These are phyloP conservation scores for Kwoniella sp. DNA, from an alignment of 768 basidiomycete genomes.

Conservation along the genomic window DNA sequence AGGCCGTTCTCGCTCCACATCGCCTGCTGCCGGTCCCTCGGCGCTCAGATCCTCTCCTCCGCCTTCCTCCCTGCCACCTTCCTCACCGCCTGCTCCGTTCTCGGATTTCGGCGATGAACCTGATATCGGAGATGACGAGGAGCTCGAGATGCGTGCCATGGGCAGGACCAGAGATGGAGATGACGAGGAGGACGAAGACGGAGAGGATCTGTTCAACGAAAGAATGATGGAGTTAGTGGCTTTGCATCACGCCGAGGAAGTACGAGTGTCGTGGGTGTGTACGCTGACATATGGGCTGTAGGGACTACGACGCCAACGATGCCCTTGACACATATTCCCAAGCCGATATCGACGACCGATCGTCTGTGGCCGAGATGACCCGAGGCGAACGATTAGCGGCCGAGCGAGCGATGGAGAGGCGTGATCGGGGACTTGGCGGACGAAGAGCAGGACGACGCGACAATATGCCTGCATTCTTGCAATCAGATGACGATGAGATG, in stretches of 20 bases:
- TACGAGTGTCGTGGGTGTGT: not conserved
- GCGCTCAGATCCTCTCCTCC: slow-evolving; percentile 55
- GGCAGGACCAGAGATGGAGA: slow-evolving; percentile 61
- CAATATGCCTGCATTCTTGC: slow-evolving; percentile 83
- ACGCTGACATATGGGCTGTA: slow-evolving; percentile 36
- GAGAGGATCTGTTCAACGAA: slow-evolving; percentile 92
- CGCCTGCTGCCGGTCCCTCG: slow-evolving; percentile 47
- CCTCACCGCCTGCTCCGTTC: slow-evolving; percentile 79
- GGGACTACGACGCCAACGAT: slow-evolving; percentile 82
- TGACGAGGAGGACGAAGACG: slow-evolving; percentile 76
- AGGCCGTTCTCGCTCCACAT: slow-evolving; percentile 32
- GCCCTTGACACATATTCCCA: slow-evolving; percentile 84
- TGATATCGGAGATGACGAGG: slow-evolving; percentile 64
- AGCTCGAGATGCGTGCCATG: slow-evolving; percentile 49
- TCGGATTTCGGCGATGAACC: slow-evolving; percentile 81
- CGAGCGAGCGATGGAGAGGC: slow-evolving; percentile 81
- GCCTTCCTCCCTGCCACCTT: slow-evolving; percentile 76
- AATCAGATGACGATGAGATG: slow-evolving; percentile 75
- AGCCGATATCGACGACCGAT: slow-evolving; percentile 75
- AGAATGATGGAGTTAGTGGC: slow-evolving; percentile 67
- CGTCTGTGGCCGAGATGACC: slow-evolving; percentile 49
- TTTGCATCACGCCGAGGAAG: no score
- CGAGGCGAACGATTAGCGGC: slow-evolving; percentile 64
- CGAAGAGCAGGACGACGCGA: slow-evolving; percentile 74
- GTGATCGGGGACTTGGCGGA: slow-evolving; percentile 78